phyloP scores from a whole-genome alignment of 2,329 filamentous ascomycete genomes.

The Clonostachys chloroleuca region DNA sequence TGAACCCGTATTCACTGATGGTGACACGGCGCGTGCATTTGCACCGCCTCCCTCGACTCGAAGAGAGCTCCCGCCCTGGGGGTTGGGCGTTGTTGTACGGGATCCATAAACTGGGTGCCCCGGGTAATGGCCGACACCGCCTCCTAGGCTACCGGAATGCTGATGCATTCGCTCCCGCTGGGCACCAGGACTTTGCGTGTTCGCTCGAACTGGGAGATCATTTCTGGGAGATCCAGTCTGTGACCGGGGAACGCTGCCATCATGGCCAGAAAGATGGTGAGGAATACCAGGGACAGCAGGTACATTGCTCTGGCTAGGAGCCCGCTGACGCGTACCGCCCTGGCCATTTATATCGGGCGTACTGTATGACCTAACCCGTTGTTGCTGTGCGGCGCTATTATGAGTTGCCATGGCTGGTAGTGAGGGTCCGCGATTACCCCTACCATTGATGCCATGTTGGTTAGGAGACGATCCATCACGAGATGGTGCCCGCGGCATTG shows the following conservation, averaged over 20 bases:
- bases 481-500: constrained; percentile 76
- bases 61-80: constrained; percentile 22
- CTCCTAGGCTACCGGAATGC: constrained; percentile 41
- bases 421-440: constrained; percentile 72
- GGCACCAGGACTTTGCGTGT: constrained; percentile 66
- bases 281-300: constrained; percentile 76
- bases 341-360: constrained; percentile 87
- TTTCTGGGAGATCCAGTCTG: constrained; percentile 76
- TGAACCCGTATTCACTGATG: constrained; percentile 31
- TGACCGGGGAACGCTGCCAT: constrained; percentile 67
- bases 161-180: constrained; percentile 57
- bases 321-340: constrained; percentile 50
- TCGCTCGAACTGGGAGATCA: constrained; percentile 62
- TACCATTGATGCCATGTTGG: constrained; percentile 56
- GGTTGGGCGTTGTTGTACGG: constrained; percentile 38
- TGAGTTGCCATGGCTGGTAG: constrained; percentile 65
- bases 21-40: constrained; percentile 40
- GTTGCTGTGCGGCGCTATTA: constrained; percentile 56
- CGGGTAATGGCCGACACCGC: constrained; percentile 52
- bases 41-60: constrained; percentile 29
- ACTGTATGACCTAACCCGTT: constrained; percentile 84
- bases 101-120: constrained; percentile 43
- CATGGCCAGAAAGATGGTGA: constrained; percentile 58
- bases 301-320: constrained; percentile 48
- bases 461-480: constrained; percentile 68